A percentile compares a stretch with the other conserved stretches of the same genome.
These are phyloP conservation scores for Penicillium sp. DNA, from an alignment of 2,329 filamentous ascomycete genomes.

Conservation along the genomic window DNA sequence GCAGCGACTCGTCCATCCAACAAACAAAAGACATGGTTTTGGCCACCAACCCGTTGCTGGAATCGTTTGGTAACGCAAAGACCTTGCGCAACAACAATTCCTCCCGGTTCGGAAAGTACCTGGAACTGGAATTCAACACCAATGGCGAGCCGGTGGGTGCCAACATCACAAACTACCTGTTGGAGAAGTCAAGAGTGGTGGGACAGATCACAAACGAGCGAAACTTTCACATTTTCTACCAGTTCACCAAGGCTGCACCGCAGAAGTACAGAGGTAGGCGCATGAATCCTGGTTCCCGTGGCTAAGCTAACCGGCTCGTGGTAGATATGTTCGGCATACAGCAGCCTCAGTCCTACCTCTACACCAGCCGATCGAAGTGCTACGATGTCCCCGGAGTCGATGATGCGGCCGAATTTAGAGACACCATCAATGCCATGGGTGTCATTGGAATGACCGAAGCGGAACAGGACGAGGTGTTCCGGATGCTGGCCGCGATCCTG, in stretches of 20 bases:
- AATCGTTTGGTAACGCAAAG: conserved; percentile 97
- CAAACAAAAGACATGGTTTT: conserved; percentile 99
- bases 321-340: conserved; percentile 93
- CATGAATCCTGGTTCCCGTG: too few species aligned
- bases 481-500: conserved; percentile 80
- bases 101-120: conserved; percentile 93
- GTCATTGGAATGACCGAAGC: conserved; percentile 78
- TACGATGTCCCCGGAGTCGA: conserved; percentile 90
- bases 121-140: conserved; percentile 90
- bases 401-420: conserved; percentile 76
- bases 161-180: conserved; percentile 94
- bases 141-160: conserved; percentile 88
- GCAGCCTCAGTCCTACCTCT: conserved; percentile 81
- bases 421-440: conserved; percentile 89
- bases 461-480: conserved; percentile 94
- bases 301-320: too few species aligned
- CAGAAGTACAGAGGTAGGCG: conserved; percentile 71
- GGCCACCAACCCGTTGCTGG: conserved; percentile 90
- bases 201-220: conserved; percentile 91
- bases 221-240: conserved; percentile 99
- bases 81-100: conserved; percentile 98
- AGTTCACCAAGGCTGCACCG: conserved; percentile 93
- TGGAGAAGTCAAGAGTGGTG: conserved; percentile 91
- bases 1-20: conserved; percentile 74
- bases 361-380: conserved; percentile 90